Conservation (phyloP, 768 basidiomycete genomes). For the Psilocybe sp. region DNA sequence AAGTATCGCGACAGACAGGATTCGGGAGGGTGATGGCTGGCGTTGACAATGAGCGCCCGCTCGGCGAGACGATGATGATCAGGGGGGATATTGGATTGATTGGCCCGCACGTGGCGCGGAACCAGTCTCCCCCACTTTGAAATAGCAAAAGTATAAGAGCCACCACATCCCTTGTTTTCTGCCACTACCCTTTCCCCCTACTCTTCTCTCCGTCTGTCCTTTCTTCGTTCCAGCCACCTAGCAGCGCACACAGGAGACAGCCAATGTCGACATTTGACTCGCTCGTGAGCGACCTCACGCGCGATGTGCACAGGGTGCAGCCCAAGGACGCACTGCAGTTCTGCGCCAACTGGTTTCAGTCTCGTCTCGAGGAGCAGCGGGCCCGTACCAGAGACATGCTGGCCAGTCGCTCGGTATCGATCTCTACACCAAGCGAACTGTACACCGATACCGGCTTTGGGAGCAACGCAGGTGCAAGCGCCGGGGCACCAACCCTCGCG, state of each 20-base stretch:
- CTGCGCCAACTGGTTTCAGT: slow-evolving; percentile 93
- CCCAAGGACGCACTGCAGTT: slow-evolving; percentile 91
- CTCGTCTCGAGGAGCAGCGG: slow-evolving; percentile 82
- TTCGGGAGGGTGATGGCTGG: too few relatives aligned
- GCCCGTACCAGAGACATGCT: slow-evolving; percentile 67
- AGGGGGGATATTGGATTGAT: too few relatives aligned
- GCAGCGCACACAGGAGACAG: neutral
- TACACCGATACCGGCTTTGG: slow-evolving; percentile 51
- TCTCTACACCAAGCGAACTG: slow-evolving; percentile 54
- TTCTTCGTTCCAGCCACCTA: neutral
- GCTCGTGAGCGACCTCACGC: slow-evolving; percentile 81
- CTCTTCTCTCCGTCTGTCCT: neutral
- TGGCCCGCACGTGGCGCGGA: too few relatives aligned
- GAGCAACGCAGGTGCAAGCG: slow-evolving; percentile 10
- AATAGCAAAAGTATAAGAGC: too few relatives aligned
- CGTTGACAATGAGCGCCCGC: too few relatives aligned
- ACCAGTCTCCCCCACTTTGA: too few relatives aligned
- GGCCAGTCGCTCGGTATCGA: slow-evolving; percentile 46
- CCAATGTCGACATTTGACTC: slow-evolving; percentile 68
- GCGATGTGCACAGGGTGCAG: slow-evolving; percentile 82
- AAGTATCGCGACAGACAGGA: too few relatives aligned
- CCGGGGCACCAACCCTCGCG: slow-evolving; percentile 42
- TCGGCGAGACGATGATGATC: too few relatives aligned
- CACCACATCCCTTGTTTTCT: neutral
- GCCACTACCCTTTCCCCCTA: neutral